phyloP scores from a whole-genome alignment of 2,329 filamentous ascomycete genomes.

The Sclerotinia subarctica region DNA sequence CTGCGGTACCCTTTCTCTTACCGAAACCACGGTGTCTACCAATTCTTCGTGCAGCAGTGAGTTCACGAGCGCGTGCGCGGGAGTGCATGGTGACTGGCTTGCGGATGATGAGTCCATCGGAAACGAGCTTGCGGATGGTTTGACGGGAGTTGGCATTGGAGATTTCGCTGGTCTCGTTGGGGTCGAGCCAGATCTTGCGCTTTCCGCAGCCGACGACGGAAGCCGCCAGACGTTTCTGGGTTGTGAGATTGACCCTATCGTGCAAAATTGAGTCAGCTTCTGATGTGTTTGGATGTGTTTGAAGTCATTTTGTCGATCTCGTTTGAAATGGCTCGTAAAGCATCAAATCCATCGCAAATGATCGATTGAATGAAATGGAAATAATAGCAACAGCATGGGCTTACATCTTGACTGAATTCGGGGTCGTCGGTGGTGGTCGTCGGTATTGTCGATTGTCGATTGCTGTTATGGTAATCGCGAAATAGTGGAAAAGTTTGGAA shows the following conservation, averaged over 20 bases:
- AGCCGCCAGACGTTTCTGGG: constrained; percentile 99
- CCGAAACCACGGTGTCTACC: constrained; percentile 98
- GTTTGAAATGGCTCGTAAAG: not conserved
- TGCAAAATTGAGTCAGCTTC: constrained; percentile 34
- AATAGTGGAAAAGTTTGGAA: too few relatives aligned
- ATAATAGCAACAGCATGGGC: constrained; percentile 22
- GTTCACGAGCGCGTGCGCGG: constrained; percentile 88
- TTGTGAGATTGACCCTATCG: constrained; percentile 96
- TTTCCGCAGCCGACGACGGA: constrained; percentile 98
- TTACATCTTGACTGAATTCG: constrained; percentile 38
- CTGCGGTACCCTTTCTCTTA: constrained; percentile 99
- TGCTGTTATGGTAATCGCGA: not conserved
- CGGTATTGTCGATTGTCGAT: constrained; percentile 34
- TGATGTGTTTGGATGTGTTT: constrained; percentile 21
- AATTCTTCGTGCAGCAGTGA: constrained; percentile 90
- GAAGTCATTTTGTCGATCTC: constrained; percentile 14
- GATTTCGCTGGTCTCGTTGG: constrained; percentile 99
- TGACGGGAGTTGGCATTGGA: constrained; percentile 99
- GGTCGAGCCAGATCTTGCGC: constrained; percentile 99
- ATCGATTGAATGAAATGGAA: constrained; percentile 18
- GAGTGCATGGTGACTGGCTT: constrained; percentile 99
- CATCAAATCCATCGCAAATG: constrained; percentile 1
- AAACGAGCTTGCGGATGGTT: constrained; percentile 98
- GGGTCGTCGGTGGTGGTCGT: constrained; percentile 37
- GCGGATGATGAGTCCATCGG: constrained; percentile 99